phyloP scores from a whole-genome alignment of 176 grass and related monocot genomes.

The Saccharum officinarum region DNA sequence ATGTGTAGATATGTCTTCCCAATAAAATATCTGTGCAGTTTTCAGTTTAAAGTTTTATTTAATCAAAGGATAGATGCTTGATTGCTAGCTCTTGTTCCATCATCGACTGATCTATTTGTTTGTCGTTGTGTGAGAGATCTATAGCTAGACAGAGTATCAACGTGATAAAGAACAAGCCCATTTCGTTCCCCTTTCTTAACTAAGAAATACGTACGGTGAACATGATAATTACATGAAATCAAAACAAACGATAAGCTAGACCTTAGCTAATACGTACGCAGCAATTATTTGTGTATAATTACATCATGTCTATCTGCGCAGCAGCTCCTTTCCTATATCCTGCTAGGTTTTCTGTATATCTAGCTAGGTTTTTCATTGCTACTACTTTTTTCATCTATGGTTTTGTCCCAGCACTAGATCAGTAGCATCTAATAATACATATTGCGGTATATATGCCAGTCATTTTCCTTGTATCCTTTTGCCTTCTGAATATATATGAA shows the following conservation, averaged over 20 bases:
- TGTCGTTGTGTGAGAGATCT: conserved; percentile 44
- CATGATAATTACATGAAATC: conserved; percentile 26
- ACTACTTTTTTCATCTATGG: background rate
- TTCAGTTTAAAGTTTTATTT: conserved; percentile 16
- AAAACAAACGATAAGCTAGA: background rate
- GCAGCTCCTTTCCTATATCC: background rate
- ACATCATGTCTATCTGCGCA: background rate
- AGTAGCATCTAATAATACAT: conserved; percentile 1
- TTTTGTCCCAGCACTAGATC: background rate
- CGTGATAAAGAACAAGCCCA: conserved; percentile 10
- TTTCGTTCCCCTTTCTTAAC: background rate
- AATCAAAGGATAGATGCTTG: background rate
- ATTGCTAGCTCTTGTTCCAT: conserved; percentile 21
- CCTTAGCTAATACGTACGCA: background rate
- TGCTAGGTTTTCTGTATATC: background rate
- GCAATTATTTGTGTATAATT: background rate
- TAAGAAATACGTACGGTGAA: background rate
- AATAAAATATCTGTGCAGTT: background rate
- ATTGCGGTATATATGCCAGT: background rate
- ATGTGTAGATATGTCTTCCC: background rate
- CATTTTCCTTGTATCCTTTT: background rate
- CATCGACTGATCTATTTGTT: conserved; percentile 32
- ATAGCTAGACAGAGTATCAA: conserved; percentile 19
- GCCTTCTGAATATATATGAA: background rate
- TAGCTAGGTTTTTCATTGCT: background rate